Evolutionary conservation across 2,329 filamentous ascomycete species (phyloP).

Genomic region (Zasmidium angulare): DNA sequence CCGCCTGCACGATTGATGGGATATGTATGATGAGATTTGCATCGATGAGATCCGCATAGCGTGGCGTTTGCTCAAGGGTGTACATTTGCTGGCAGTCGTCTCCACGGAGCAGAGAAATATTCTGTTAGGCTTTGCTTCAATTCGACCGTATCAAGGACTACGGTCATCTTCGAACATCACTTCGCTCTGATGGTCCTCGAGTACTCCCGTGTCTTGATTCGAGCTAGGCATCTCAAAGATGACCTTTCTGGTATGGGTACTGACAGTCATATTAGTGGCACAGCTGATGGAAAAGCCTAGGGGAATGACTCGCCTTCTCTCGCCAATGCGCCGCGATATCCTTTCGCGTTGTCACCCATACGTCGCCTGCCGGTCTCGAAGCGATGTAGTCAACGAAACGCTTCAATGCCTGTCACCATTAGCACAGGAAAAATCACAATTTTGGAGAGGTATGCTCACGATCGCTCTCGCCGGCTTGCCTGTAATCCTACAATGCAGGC

Average conservation of each 20-base stretch:
- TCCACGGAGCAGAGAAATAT: too few relatives aligned
- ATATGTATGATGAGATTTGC: too few relatives aligned
- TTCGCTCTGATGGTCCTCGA: too few relatives aligned
- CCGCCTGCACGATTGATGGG: too few relatives aligned
- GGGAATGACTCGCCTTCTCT: neutral
- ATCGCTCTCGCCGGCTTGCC: conserved; percentile 46
- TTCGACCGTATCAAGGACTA: neutral
- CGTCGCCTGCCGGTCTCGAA: conserved; percentile 45
- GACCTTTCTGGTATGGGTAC: neutral
- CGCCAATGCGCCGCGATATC: conserved; percentile 43
- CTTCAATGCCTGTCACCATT: conserved; percentile 42
- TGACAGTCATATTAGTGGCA: neutral
- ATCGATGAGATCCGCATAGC: too few relatives aligned
- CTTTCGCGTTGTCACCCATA: conserved; percentile 54
- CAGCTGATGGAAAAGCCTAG: neutral
- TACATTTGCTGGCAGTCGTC: too few relatives aligned
- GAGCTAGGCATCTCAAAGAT: neutral
- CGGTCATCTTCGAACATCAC: neutral
- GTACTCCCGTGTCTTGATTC: neutral
- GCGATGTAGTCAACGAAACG: conserved; percentile 54
- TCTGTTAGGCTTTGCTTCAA: too few relatives aligned
- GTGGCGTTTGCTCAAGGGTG: too few relatives aligned
- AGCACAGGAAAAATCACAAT: conserved; percentile 34
- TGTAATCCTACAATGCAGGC: conserved; percentile 54
- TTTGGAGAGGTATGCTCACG: too few relatives aligned